Evolutionary conservation across 805 yeast species (phyloP).

Genomic region (Saitoella complicata): DNA sequence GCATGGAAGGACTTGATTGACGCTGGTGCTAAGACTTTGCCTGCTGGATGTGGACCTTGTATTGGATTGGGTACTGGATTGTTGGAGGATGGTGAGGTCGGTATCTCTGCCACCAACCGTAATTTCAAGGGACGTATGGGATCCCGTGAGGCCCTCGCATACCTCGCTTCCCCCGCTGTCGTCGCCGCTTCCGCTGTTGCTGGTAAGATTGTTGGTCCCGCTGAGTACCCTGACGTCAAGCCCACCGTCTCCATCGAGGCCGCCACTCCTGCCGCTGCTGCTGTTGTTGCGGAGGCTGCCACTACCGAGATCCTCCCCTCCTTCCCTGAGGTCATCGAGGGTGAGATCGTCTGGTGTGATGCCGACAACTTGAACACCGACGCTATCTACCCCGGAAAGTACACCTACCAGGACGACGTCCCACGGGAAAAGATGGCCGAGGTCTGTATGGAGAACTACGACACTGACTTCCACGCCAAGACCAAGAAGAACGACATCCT

Average conservation of each 20-base stretch:
- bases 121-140: slow-evolving; percentile 99
- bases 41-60: slow-evolving; percentile 99
- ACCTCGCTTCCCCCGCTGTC: slow-evolving; percentile 90
- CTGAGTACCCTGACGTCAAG: slow-evolving; percentile 31
- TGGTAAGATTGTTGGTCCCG: slow-evolving; percentile 88
- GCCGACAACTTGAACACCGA: slow-evolving; percentile 85
- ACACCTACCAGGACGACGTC: slow-evolving; percentile 96
- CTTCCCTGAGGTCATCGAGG: slow-evolving; percentile 76
- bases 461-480: slow-evolving; percentile 67
- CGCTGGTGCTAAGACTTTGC: slow-evolving; percentile 89
- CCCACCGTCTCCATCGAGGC: slow-evolving; percentile 15
- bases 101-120: slow-evolving; percentile 95
- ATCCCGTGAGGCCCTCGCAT: slow-evolving; percentile 87
- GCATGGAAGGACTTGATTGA: slow-evolving; percentile 81
- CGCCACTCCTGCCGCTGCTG: slow-evolving; percentile 20
- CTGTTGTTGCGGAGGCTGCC: slow-evolving; percentile 22
- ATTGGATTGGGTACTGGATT: slow-evolving; percentile 93
- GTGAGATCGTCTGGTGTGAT: slow-evolving; percentile 88
- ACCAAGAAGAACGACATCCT: slow-evolving; percentile 79
- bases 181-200: slow-evolving; percentile 97
- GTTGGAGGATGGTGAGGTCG: slow-evolving; percentile 89
- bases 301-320: slow-evolving; percentile 71
- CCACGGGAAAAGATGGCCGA: slow-evolving; percentile 92
- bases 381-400: slow-evolving; percentile 97
- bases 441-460: slow-evolving; percentile 99